Base-by-base conservation (phyloP, 805 yeast genomes). In the Saccharomycopsis synnaedendra region DNA sequence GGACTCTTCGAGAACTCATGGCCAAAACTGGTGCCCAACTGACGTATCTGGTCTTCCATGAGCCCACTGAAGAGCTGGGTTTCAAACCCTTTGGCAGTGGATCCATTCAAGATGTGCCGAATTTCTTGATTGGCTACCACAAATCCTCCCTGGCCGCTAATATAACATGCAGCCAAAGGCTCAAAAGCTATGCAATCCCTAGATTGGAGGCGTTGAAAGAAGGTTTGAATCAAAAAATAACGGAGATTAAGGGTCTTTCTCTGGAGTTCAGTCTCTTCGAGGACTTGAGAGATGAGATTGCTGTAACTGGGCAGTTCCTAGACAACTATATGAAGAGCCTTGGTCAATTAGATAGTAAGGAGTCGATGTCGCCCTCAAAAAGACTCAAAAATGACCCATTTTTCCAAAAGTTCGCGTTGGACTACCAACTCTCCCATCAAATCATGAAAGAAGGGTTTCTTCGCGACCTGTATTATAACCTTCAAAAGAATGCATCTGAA, bases 101-200 rank as follows among this genome's bases (percentile, higher is more conserved):
- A 3, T 85, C 95, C 6, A 74, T 89, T 47, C 88, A 83, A 57
- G 96, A 88, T 62, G 66, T 89, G 36, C 95, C 95, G 6, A 75
- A 80, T 6, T 67, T 80, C 8, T 65, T 89, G 54, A 65, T 80
- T 71, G 64, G 81, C 65, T 45, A 51, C 38, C 54, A 51, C 43
- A 47, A 47, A 33, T 45, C 44, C 31, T 58, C 55, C 44, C 74
- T 70, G 37, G 69, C 60, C 65, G 76, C 75, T 56, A 65, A 68
- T 35, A 66, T 49, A 43, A 73, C 71, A 56, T 75, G 77, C 37
- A 72, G 78, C 56, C 76, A 65, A 10, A 80, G 73, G 58, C 56
- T 67, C 59, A 74, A 56, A 62, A 65, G 58, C 59, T 60, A 65
- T 65, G 59, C 62, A 5, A 63, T 67, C 32, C 70, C 70, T 40